These are phyloP conservation scores for Mycena capillaripes DNA, from an alignment of 768 basidiomycete species.

Conservation along the genomic window DNA sequence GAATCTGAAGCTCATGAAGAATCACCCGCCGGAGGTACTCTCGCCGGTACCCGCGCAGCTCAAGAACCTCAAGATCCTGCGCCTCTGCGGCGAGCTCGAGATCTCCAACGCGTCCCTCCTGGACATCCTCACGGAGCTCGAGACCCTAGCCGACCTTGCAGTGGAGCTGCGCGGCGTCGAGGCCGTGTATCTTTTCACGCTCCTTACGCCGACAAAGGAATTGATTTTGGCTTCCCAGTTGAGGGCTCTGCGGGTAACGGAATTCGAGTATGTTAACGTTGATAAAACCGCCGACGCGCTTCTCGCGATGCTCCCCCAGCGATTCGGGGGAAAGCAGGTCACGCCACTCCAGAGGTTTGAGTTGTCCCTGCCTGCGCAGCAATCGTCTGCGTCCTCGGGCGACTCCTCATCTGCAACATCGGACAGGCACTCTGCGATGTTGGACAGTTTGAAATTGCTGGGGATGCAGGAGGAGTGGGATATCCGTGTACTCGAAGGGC, in stretches of 20 bases:
- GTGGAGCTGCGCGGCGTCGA: slow-evolving; percentile 1
- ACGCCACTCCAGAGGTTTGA: background rate
- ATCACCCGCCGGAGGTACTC: background rate
- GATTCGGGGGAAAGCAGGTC: background rate
- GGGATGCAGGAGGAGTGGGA: background rate
- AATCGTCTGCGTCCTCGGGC: background rate
- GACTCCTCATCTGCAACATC: background rate
- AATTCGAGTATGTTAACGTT: background rate
- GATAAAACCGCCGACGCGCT: background rate
- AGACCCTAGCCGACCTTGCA: background rate
- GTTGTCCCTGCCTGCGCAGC: background rate
- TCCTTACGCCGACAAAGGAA: background rate
- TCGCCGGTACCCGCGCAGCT: slow-evolving; percentile 1
- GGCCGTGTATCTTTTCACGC: background rate
- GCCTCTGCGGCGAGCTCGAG: background rate
- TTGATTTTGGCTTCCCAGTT: background rate
- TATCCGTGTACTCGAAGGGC: background rate
- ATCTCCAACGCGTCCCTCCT: slow-evolving; percentile 7
- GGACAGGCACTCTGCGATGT: no score
- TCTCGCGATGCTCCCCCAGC: slow-evolving; percentile 9
- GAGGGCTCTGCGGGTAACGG: background rate
- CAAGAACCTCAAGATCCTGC: slow-evolving; percentile 8
- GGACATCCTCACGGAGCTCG: slow-evolving; percentile 9
- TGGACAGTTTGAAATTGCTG: background rate
- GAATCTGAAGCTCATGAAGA: background rate